Conservation (phyloP, 2,329 filamentous ascomycete genomes). For the Colletotrichum magnum region DNA sequence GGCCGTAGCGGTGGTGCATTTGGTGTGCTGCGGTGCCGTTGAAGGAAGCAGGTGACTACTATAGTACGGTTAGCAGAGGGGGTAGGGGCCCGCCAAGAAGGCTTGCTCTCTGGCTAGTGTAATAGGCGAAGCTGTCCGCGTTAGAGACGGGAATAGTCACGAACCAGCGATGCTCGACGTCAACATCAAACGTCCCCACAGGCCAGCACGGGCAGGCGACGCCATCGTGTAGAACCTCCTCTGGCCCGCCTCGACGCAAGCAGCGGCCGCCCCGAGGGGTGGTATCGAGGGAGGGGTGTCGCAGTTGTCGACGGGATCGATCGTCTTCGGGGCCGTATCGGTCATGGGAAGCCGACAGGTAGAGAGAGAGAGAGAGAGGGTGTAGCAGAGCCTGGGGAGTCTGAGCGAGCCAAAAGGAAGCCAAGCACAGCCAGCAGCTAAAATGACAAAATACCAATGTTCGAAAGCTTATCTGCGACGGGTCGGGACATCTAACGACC, state of each 20-base stretch:
- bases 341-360: neutral
- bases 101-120: no score
- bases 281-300: neutral
- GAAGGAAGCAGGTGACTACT: no score
- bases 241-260: neutral
- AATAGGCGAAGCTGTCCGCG: no score
- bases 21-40: neutral
- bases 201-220: neutral
- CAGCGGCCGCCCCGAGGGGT: slow-evolving; percentile 20
- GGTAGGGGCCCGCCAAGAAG: no score
- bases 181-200: neutral
- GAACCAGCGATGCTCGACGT: neutral
- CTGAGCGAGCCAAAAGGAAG: no score
- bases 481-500: slow-evolving; percentile 12
- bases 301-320: slow-evolving; percentile 1
- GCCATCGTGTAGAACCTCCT: neutral
- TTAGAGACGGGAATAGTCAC: neutral
- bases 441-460: slow-evolving; percentile 13
- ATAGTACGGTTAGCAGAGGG: no score
- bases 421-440: no score
- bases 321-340: slow-evolving; percentile 16
- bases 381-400: neutral
- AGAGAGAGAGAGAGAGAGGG: neutral
- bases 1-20: neutral
- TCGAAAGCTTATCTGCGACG: slow-evolving; percentile 32